Base-by-base conservation (phyloP, 345 rosid genomes). In the Corchorus olitorius region DNA sequence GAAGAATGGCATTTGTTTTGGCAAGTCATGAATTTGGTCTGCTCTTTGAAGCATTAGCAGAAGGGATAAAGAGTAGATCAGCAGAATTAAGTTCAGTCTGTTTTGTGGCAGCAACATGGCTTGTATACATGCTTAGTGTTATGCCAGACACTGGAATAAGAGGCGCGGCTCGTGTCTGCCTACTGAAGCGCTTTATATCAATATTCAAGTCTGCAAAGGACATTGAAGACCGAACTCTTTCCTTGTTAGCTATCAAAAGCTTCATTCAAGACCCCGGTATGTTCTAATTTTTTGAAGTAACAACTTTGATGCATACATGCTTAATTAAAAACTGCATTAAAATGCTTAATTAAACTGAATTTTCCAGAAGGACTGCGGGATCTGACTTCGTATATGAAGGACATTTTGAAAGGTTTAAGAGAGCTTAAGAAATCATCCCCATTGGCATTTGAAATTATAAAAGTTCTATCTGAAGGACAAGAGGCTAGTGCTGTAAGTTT, bases 21-120 rank as follows among this genome's bases (percentile, higher is more conserved):
- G 87, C 75, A 62, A 88, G 89, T 83, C 91, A 91, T 75, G 95
- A 91, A 52, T 87, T 86, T 58, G 95, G 95, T 63, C 79, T 85
- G 45, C 75, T 91, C 67, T 89, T 91, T 78, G 93, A 89, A 88
- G 91, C 89, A 70, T 74, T 91, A 72, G 89, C 87, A 60, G 95
- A 91, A 79, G 90, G 95, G 72, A 39, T 89, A 53, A 86, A 81
- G 74, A 91, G 89, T 83, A 81, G 70, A 81, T 5, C 73, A 48
- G 75, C 84, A 61, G 87, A 85, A 64, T 50, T 89, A 43, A 53
- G 48, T 68, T 84, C 92, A 37, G 83, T 87, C 2, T 87, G 91
- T 81, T 84, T 91, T 22, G 73, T 81, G 64, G 81, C 93, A 9
- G 89, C 95, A 66, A 72, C 86, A 35, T 91, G 95, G 95, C 93